These are phyloP conservation scores for Pulveroboletus sp. DNA, from an alignment of 1,284 basidiomycete species.

Conservation along the genomic window DNA sequence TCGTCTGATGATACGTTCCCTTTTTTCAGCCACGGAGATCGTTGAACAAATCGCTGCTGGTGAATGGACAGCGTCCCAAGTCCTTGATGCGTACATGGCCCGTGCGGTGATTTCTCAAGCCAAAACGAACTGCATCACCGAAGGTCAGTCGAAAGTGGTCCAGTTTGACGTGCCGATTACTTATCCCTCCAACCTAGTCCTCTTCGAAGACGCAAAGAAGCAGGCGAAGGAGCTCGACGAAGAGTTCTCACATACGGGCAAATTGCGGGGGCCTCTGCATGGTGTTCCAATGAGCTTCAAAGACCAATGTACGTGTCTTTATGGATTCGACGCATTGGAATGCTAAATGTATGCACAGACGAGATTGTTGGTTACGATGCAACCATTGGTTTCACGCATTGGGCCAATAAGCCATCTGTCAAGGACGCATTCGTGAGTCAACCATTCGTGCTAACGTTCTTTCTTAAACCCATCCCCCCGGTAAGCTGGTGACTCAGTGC, in stretches of 20 bases:
- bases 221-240: slow-evolving; percentile 65
- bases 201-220: slow-evolving; percentile 67
- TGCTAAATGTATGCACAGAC: slow-evolving; percentile 37
- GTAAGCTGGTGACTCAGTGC: slow-evolving; percentile 46
- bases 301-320: slow-evolving; percentile 54
- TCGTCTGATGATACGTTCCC: neutral
- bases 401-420: slow-evolving; percentile 59
- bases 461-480: neutral
- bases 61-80: slow-evolving; percentile 73
- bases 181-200: slow-evolving; percentile 44
- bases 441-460: neutral
- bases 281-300: slow-evolving; percentile 83
- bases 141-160: slow-evolving; percentile 46
- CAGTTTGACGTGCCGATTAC: neutral
- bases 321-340: neutral
- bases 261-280: slow-evolving; percentile 71
- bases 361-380: slow-evolving; percentile 68
- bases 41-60: slow-evolving; percentile 55
- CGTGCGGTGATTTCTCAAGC: slow-evolving; percentile 65
- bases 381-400: slow-evolving; percentile 73
- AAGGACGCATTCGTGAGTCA: slow-evolving; percentile 58
- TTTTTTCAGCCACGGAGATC: slow-evolving; percentile 59
- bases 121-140: slow-evolving; percentile 76
- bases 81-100: slow-evolving; percentile 74
- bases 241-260: slow-evolving; percentile 61